A percentile compares a stretch with the other conserved stretches of the same genome.
Evolutionary conservation across 2,329 filamentous ascomycete species (phyloP).

Genomic region (Colletotrichum sp.): DNA sequence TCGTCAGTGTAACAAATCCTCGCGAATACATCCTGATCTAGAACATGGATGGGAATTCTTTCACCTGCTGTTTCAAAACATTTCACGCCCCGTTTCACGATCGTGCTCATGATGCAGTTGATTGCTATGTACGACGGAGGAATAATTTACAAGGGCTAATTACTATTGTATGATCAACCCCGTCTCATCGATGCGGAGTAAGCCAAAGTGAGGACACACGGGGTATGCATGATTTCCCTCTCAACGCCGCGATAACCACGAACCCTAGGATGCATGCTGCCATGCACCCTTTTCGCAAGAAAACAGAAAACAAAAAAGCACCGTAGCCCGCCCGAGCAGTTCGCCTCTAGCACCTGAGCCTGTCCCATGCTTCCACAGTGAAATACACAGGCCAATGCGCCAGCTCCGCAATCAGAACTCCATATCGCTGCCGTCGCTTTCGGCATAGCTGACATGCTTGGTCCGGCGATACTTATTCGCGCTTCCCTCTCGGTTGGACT

Average conservation of each 20-base stretch:
- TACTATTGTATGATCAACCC: background rate
- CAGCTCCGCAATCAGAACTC: constrained; percentile 16
- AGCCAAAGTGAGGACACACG: background rate
- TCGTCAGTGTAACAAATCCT: constrained; percentile 56
- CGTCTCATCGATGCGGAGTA: background rate
- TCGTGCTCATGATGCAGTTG: background rate
- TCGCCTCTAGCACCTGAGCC: background rate
- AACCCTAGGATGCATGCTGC: background rate
- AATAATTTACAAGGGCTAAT: background rate
- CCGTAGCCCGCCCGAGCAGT: background rate
- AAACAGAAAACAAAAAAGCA: background rate
- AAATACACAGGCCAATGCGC: background rate
- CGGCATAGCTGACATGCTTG: constrained; percentile 41
- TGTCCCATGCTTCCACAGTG: background rate
- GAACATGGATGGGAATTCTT: constrained; percentile 14
- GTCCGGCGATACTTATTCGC: constrained; percentile 38
- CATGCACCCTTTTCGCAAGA: background rate
- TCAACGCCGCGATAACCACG: constrained; percentile 3
- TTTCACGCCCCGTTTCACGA: background rate
- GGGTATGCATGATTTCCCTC: constrained; percentile 13
- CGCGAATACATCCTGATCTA: constrained; percentile 43
- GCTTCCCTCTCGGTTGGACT: background rate
- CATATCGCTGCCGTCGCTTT: constrained; percentile 34
- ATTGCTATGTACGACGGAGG: background rate
- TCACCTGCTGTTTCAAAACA: background rate